These are phyloP conservation scores for Picochlorum sp. DNA, from an alignment of 139 green algal genomes.

Conservation along the genomic window DNA sequence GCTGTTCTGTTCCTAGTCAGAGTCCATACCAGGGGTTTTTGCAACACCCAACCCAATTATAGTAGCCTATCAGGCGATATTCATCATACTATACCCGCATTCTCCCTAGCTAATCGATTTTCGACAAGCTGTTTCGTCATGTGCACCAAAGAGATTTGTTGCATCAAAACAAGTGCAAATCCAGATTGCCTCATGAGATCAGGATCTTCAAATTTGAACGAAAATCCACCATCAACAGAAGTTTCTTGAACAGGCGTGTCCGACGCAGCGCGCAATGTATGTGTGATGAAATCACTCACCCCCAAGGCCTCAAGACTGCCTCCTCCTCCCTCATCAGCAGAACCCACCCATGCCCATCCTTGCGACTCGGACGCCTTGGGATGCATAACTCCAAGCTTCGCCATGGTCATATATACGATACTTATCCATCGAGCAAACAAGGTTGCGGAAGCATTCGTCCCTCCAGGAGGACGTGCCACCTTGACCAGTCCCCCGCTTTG, in stretches of 20 bases:
- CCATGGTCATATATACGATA: constrained; percentile 48
- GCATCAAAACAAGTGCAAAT: constrained; percentile 17
- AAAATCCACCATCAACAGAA: constrained; percentile 4
- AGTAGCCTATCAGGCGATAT: too few relatives aligned
- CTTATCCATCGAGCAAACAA: constrained; percentile 37
- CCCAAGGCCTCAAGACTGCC: constrained; percentile 22
- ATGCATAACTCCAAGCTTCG: constrained; percentile 59
- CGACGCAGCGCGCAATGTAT: constrained; percentile 12
- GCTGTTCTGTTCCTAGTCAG: too few relatives aligned
- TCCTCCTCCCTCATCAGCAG: constrained; percentile 9
- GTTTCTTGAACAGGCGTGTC: neutral
- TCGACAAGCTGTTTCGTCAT: constrained; percentile 3
- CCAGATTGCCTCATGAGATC: constrained; percentile 17
- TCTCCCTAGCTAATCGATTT: neutral
- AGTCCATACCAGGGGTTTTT: too few relatives aligned
- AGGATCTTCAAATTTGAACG: constrained; percentile 21
- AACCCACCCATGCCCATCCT: constrained; percentile 25
- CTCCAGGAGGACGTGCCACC: neutral
- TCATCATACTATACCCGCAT: too few relatives aligned
- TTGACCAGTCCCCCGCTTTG: constrained; percentile 11
- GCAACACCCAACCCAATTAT: too few relatives aligned
- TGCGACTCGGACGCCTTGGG: constrained; percentile 10
- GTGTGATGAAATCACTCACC: constrained; percentile 26
- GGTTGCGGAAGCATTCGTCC: constrained; percentile 8
- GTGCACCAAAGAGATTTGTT: constrained; percentile 21